A percentile compares a stretch with the other conserved stretches of the same genome.
phyloP scores from a whole-genome alignment of 1,139 yeast genomes.

The Casaregolazyma lundiana region DNA sequence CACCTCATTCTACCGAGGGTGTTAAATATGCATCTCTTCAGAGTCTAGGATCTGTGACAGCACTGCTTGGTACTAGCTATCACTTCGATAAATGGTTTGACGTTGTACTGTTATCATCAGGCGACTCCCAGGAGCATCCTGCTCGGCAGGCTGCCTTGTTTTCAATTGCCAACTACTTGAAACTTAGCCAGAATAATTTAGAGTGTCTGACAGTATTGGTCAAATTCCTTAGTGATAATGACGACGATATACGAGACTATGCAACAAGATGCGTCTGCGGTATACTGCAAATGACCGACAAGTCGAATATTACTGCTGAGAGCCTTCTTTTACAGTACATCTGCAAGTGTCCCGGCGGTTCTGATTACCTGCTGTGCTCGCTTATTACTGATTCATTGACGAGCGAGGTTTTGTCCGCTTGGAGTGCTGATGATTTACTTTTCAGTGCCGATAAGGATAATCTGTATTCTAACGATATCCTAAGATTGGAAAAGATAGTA shows the following conservation, averaged over 20 bases:
- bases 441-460: conserved; percentile 52
- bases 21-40: conserved; percentile 46
- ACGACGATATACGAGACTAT: conserved; percentile 34
- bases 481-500: background rate
- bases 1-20: conserved; percentile 39
- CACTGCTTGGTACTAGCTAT: conserved; percentile 17
- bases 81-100: conserved; percentile 32
- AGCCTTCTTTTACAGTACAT: conserved; percentile 8
- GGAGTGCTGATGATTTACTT: conserved; percentile 31
- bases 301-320: conserved; percentile 1
- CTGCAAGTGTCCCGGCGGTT: background rate
- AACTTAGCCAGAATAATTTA: background rate
- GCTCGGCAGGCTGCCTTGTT: conserved; percentile 46
- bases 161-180: conserved; percentile 38
- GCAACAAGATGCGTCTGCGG: conserved; percentile 19
- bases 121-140: conserved; percentile 44
- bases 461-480: conserved; percentile 32
- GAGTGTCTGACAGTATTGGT: conserved; percentile 28
- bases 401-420: conserved; percentile 20
- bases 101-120: conserved; percentile 31
- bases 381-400: conserved; percentile 3
- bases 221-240: conserved; percentile 56
- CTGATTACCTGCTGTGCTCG: background rate
- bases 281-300: background rate
- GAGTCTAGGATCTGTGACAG: conserved; percentile 45